These are phyloP conservation scores for Pseudomonodictys pantanalensis DNA, from an alignment of 495 filamentous ascomycete genomes.

Conservation along the genomic window DNA sequence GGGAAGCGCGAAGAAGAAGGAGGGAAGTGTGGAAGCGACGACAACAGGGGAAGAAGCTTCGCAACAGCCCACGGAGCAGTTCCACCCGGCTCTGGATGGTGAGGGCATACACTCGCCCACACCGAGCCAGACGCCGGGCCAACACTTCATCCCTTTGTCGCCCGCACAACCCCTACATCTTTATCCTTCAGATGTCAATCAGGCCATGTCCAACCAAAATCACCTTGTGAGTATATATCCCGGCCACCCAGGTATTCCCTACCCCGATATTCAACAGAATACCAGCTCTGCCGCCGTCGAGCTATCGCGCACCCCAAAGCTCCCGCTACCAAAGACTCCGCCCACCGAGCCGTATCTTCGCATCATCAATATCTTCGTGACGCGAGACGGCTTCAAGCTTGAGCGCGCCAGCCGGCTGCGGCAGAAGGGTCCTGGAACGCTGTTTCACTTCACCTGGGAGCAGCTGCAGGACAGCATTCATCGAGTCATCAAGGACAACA, in stretches of 20 bases:
- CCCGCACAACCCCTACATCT: background rate
- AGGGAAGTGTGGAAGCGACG: slow-evolving; percentile 38
- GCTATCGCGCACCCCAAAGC: background rate
- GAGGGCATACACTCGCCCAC: background rate
- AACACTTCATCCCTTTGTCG: background rate
- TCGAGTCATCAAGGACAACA: background rate
- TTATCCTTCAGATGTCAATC: background rate
- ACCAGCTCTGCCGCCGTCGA: too few species aligned
- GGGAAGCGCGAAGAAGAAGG: slow-evolving; percentile 47
- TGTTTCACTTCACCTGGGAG: background rate
- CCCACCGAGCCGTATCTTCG: background rate
- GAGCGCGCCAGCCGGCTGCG: background rate
- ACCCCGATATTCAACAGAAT: too few species aligned
- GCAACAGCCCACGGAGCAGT: too few species aligned
- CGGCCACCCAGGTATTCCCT: too few species aligned
- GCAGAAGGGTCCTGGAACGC: background rate
- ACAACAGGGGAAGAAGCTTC: too few species aligned
- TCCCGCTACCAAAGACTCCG: background rate
- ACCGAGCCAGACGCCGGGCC: background rate
- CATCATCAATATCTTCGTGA: background rate
- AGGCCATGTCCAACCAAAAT: background rate
- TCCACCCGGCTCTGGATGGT: too few species aligned
- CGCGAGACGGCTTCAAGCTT: background rate
- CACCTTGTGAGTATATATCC: too few species aligned
- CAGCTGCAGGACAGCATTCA: background rate